Base-by-base conservation (phyloP, 2,329 filamentous ascomycete genomes). In the Hypoxylon sp. region DNA sequence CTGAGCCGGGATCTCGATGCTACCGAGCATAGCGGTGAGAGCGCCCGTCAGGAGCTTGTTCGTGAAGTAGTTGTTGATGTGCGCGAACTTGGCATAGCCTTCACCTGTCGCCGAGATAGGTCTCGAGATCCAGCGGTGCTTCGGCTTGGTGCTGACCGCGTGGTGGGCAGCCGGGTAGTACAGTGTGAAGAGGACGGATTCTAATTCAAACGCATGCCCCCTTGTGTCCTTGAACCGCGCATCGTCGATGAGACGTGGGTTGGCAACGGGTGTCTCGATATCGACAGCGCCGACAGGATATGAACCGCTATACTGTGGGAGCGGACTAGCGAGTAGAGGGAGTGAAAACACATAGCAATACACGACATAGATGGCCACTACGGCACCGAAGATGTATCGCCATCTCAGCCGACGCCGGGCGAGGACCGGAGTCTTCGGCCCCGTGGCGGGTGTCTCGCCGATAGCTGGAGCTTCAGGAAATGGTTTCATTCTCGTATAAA, bases 141-240 rank as follows among this genome's bases (percentile, higher is more conserved):
- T 67, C 4, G 68, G 63, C 18, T 64, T 60, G 3, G 50, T 62
- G 5, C 67, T 62, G 20, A 62, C 62, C 13, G 48, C 57, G 40
- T 73, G 20, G 5, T 48, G 68, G 5, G 68, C 62, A 4, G 77
- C 67, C 1, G 80, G 80, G 41, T 83, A 82, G 70, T 82, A 82
- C 2, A 83, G 55, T 0, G 79, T 79, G 57, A 82, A 80, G 3
- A 83, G 72, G 3, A 81, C 78, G 1, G 78, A 80, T 54, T 79
- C 69, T 0, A 82, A 65, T 17, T 78, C 72, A 45, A 82, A 82
- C 0, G 78, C 79, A 2, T 75, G 74, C 18, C 73, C 61, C 9
- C 71, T 70, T 0, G 72, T 72, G 8, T 58, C 63, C 35, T 68
- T 75, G 62, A 80, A 72, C 4, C 70, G 67, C 0, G 79, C 72